phyloP scores from a whole-genome alignment of 2,329 filamentous ascomycete genomes.

The Colletotrichum sp. region DNA sequence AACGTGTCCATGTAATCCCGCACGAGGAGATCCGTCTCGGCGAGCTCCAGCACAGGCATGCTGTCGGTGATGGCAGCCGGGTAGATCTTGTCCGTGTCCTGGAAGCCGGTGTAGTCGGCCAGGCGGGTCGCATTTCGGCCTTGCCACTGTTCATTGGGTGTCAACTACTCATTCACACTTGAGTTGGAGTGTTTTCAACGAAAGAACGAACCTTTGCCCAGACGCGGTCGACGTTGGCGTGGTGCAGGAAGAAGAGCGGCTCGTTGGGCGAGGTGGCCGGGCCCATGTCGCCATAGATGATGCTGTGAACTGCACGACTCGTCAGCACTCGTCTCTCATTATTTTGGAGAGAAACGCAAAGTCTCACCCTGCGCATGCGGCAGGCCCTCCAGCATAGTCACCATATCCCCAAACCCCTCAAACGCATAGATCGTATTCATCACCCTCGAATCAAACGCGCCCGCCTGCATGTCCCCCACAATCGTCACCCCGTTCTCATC shows the following conservation, averaged over 20 bases:
- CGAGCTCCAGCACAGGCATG: constrained; percentile 21
- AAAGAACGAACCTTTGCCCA: constrained; percentile 22
- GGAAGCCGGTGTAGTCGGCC: constrained; percentile 22
- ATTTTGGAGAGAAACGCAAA: no score
- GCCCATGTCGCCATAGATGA: constrained; percentile 28
- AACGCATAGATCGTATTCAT: constrained; percentile 22
- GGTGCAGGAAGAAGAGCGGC: constrained; percentile 32
- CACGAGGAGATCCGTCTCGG: constrained; percentile 14
- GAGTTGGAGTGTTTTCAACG: rapidly evolving
- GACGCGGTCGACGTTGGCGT: constrained; percentile 30
- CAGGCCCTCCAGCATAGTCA: constrained; percentile 21
- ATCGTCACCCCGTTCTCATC: constrained; percentile 19
- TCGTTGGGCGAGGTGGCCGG: constrained; percentile 31
- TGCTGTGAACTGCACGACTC: neutral
- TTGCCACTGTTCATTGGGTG: constrained; percentile 19
- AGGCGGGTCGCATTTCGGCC: constrained; percentile 21
- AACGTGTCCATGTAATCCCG: constrained; percentile 24
- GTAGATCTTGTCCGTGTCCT: neutral
- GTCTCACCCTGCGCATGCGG: constrained; percentile 22
- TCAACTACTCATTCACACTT: neutral
- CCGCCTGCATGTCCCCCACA: constrained; percentile 23
- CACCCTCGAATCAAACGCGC: constrained; percentile 12
- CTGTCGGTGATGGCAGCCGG: constrained; percentile 8
- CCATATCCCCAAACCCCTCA: constrained; percentile 17
- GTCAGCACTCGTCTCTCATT: no score